Evolutionary conservation across 78 protist genomes (phyloP).

Genomic region (Dictyostelium firmibasis): DNA sequence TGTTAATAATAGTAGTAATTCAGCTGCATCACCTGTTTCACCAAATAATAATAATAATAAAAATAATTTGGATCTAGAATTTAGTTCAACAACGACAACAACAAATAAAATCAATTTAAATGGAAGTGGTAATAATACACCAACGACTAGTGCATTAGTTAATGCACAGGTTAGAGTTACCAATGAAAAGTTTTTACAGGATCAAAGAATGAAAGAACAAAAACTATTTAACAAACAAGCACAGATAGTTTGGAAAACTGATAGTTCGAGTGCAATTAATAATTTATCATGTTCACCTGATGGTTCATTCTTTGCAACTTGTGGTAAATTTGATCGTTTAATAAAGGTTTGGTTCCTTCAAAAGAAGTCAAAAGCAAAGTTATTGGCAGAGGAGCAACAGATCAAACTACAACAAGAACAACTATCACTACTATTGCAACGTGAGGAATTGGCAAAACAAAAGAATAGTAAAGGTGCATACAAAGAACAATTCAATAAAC

Average conservation of each 20-base stretch:
- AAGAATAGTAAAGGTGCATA: conserved; percentile 17
- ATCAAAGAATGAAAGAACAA: conserved; percentile 25
- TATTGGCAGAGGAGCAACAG: not conserved
- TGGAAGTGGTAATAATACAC: conserved; percentile 2
- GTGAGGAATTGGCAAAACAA: not conserved
- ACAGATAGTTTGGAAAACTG: conserved; percentile 31
- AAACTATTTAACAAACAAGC: conserved; percentile 49
- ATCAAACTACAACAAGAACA: not conserved
- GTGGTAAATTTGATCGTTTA: conserved; percentile 56
- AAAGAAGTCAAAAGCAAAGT: not conserved
- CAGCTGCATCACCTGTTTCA: not conserved
- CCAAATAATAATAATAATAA: not conserved
- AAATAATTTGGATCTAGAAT: not conserved
- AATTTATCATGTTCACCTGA: conserved; percentile 48
- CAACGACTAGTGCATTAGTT: not conserved
- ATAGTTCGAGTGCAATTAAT: conserved; percentile 12
- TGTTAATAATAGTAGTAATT: not conserved
- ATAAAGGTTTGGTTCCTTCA: conserved; percentile 63
- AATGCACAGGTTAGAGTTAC: not conserved
- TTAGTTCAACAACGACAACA: not conserved
- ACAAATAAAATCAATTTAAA: not conserved
- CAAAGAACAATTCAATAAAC: conserved; percentile 37
- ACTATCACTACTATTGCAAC: not conserved
- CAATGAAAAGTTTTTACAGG: conserved; percentile 5
- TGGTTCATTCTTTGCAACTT: conserved; percentile 63